These are phyloP conservation scores for Aspergillus sp. DNA, from an alignment of 2,329 filamentous ascomycete species.

Conservation along the genomic window DNA sequence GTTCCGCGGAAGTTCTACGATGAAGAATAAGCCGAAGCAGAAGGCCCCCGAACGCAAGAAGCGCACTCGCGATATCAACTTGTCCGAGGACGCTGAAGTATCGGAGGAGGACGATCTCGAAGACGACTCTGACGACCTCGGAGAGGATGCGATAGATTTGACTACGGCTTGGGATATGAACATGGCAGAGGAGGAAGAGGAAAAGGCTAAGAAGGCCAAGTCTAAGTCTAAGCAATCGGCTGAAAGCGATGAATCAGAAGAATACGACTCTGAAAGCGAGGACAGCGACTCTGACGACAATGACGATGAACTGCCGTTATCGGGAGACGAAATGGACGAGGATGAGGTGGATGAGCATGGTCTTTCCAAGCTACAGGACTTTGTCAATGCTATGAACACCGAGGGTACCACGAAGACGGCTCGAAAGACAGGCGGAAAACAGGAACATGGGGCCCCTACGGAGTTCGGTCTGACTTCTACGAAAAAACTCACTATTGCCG, in stretches of 20 bases:
- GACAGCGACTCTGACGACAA: conserved; percentile 38
- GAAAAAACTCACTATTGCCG: conserved; percentile 71
- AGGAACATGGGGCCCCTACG: conserved; percentile 64
- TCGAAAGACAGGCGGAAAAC: conserved; percentile 48
- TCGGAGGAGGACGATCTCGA: conserved; percentile 41
- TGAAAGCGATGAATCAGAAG: conserved; percentile 36
- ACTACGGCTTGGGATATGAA: conserved; percentile 63
- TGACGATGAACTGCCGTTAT: conserved; percentile 40
- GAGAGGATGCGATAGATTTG: conserved; percentile 64
- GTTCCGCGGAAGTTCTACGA: conserved; percentile 62
- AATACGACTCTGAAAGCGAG: conserved; percentile 45
- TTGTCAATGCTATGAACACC: conserved; percentile 66
- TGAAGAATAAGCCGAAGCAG: conserved; percentile 39
- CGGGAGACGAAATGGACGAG: conserved; percentile 32
- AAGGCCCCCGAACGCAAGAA: conserved; percentile 27
- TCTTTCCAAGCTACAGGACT: conserved; percentile 65
- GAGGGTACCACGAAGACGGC: conserved; percentile 38
- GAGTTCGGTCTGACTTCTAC: conserved; percentile 61
- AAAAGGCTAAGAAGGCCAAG: conserved; percentile 32
- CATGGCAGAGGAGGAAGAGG: conserved; percentile 44
- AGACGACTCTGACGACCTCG: conserved; percentile 64
- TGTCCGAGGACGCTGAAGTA: conserved; percentile 54
- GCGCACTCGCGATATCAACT: conserved; percentile 45
- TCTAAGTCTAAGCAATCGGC: conserved; percentile 31
- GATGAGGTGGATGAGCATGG: conserved; percentile 40